Evolutionary conservation across 2,329 filamentous ascomycete genomes (phyloP).

Genomic region (Pyricularia pennisetigena): DNA sequence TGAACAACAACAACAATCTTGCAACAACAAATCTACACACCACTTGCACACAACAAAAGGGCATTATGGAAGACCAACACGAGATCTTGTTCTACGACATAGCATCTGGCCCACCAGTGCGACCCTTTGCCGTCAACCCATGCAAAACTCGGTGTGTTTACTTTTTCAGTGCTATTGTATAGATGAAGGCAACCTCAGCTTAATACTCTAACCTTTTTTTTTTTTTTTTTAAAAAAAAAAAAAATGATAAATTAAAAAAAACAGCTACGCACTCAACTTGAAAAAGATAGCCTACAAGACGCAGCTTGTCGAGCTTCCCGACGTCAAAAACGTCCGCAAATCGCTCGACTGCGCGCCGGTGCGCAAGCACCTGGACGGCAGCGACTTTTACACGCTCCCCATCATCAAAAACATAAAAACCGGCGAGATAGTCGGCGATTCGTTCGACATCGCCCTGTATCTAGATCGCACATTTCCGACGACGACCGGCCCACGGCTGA

Average conservation of each 20-base stretch:
- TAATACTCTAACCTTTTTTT: too few species aligned
- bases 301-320: conserved; percentile 39
- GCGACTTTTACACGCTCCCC: conserved; percentile 51
- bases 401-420: conserved; percentile 38
- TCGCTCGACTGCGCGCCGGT: conserved; percentile 33
- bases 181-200: conserved; percentile 5
- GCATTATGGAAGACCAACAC: background rate
- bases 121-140: conserved; percentile 19
- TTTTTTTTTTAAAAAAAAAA: too few species aligned
- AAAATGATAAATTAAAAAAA: too few species aligned
- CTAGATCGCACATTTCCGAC: conserved; percentile 42
- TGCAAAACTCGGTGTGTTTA: conserved; percentile 18
- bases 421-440: conserved; percentile 41
- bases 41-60: background rate
- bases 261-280: conserved; percentile 30
- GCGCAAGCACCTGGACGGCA: conserved; percentile 45
- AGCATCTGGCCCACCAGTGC: conserved; percentile 20
- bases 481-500: conserved; percentile 34
- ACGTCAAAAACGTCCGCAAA: conserved; percentile 38
- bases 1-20: background rate
- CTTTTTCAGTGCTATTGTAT: background rate
- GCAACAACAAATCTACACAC: background rate
- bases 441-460: conserved; percentile 55
- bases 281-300: conserved; percentile 24
- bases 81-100: conserved; percentile 32